A percentile compares a stretch with the other conserved stretches of the same genome.
phyloP scores from a whole-genome alignment of 2,329 filamentous ascomycete species.

The Diaporthe amygdali region DNA sequence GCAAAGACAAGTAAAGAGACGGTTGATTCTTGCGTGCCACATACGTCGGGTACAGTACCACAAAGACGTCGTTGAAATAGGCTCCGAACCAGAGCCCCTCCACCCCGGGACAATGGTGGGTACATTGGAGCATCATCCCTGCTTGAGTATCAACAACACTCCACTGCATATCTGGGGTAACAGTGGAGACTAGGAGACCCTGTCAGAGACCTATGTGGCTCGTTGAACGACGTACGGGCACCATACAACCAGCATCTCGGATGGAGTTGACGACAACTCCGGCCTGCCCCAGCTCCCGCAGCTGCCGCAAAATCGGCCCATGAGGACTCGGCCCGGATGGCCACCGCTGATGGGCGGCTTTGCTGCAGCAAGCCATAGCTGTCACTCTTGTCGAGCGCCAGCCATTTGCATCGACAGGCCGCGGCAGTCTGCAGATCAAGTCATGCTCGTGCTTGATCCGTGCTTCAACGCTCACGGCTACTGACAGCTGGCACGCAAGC shows the following conservation, averaged over 20 bases:
- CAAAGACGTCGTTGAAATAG: conserved; percentile 21
- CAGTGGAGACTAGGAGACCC: conserved; percentile 16
- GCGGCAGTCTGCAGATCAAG: conserved; percentile 3
- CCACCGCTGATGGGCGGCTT: conserved; percentile 5
- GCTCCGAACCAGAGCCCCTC: conserved; percentile 4
- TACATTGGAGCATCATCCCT: conserved; percentile 22
- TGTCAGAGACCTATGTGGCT: not conserved
- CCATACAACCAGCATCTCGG: not conserved
- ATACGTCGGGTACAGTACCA: conserved; percentile 20
- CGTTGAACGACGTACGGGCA: not conserved
- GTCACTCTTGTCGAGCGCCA: not conserved
- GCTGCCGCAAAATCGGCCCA: not conserved
- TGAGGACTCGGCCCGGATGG: conserved; percentile 11
- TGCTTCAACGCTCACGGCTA: not conserved
- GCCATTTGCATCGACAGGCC: not conserved
- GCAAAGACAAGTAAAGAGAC: not conserved
- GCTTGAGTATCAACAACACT: conserved; percentile 6
- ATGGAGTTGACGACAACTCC: conserved; percentile 3
- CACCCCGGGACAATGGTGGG: conserved; percentile 4
- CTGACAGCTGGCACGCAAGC: not conserved
- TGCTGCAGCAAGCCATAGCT: conserved; percentile 19
- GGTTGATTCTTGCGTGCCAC: not conserved
- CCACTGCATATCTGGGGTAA: conserved; percentile 15
- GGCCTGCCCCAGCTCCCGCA: not conserved
- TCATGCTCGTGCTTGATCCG: not conserved